Base-by-base conservation (phyloP, 192 early-diverging fungal species). In the Umbelopsis isabellina region DNA sequence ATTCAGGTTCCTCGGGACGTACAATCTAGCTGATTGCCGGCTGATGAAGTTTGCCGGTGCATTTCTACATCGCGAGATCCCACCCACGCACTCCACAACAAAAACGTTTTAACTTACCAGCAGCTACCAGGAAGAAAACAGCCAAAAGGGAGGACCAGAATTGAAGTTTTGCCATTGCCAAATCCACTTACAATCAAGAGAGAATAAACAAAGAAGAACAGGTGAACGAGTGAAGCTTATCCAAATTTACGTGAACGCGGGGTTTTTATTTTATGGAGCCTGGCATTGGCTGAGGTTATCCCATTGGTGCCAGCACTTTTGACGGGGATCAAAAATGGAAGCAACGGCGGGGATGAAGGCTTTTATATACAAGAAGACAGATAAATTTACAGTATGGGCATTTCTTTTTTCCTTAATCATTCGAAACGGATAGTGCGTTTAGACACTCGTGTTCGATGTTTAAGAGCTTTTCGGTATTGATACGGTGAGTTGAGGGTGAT, bases 151-250 rank as follows among this genome's bases (percentile, higher is more conserved):
- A 61, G 7, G 55, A 61, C 55, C 55, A 61, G 55, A 61, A 30
- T 61, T 27, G 30, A 27, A 61, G 23, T 61, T 61, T 61, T 61
- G 55, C 55, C 55, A 61, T 61, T 61, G 55, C 55, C 55, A 61
- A 35, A 61, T 35, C 30, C 25, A 61, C 12, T 35, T 35, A 35
- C 16, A 33, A n/a, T 18, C 18, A 61, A n/a, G 23, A 23, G 30
- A 61, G 33, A 25, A 35, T 30, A 30, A 61, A 61, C n/a, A 61
- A 35, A 22, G 33, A 35, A 61, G 23, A 61, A 12, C 11, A 33
- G 30, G 55, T n/a, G 25, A 61, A 61, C 27, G 27, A 35, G 25
- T 27, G 27, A n/a, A n/a, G 51, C 33, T 27, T 15, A 15, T 61
- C 16, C 21, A 33, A 30, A 61, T 27, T 16, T 27, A 61, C 55